Percentiles rank a stretch among this genome's conserved stretches.
Conservation (phyloP, 179 eudicot species). For the Silene coronaria region DNA sequence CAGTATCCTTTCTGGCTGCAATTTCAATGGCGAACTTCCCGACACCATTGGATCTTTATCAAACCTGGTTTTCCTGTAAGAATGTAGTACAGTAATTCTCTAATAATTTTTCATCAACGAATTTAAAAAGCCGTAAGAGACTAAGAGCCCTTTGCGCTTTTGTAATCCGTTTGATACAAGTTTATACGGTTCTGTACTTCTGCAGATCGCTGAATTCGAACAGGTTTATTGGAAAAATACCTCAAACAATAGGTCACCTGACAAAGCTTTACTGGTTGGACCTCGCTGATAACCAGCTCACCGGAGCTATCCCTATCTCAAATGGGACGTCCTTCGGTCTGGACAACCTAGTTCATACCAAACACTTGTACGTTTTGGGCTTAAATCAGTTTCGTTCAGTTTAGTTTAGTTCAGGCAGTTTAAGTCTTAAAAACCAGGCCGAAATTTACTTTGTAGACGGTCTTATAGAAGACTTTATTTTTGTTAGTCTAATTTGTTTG, state of each 20-base stretch:
- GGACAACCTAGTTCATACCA: slow-evolving; percentile 46
- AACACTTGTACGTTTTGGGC: slow-evolving; percentile 55
- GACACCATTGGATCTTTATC: slow-evolving; percentile 47
- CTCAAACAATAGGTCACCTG: slow-evolving; percentile 56
- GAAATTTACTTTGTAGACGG: too few species aligned
- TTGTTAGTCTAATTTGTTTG: neutral
- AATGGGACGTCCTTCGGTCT: slow-evolving; percentile 50
- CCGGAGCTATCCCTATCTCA: slow-evolving; percentile 75
- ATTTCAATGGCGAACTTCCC: slow-evolving; percentile 54
- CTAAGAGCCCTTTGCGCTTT: slow-evolving; percentile 1
- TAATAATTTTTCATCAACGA: too few species aligned
- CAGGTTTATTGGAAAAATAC: slow-evolving; percentile 74
- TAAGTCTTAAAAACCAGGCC: too few species aligned
- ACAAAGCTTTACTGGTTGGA: slow-evolving; percentile 73
- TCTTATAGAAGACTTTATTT: too few species aligned
- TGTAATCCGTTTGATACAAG: neutral
- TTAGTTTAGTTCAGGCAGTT: neutral
- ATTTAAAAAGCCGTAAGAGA: neutral
- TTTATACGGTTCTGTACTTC: neutral
- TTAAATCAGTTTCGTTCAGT: too few species aligned
- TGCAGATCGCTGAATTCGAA: neutral
- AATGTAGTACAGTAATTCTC: neutral
- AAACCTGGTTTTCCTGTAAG: slow-evolving; percentile 47
- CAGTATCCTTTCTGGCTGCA: slow-evolving; percentile 51
- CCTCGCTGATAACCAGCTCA: slow-evolving; percentile 58